These are phyloP conservation scores for Irpex sp. DNA, from an alignment of 1,284 basidiomycete genomes.

Conservation along the genomic window DNA sequence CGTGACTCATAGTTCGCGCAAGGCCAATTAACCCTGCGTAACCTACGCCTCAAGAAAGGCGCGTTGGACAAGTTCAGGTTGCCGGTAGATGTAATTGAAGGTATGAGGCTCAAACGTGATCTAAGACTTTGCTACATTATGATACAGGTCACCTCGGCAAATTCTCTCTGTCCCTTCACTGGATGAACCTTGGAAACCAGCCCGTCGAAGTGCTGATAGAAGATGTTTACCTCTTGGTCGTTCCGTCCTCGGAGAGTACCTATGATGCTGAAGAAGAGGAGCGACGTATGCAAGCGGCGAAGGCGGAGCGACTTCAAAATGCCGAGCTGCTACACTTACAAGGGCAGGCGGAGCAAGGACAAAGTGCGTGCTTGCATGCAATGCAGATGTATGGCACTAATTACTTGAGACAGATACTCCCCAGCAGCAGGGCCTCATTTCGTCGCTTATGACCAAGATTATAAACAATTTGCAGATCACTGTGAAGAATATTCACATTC, in stretches of 20 bases:
- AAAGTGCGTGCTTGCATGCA: conserved; percentile 32
- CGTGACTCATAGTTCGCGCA: conserved; percentile 6
- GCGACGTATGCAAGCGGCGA: conserved; percentile 76
- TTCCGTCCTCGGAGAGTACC: conserved; percentile 71
- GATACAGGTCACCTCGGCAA: conserved; percentile 87
- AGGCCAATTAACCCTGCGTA: conserved; percentile 84
- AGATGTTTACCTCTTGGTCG: conserved; percentile 94
- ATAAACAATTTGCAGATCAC: conserved; percentile 97
- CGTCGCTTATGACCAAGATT: conserved; percentile 87
- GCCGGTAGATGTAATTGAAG: conserved; percentile 95
- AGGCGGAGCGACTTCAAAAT: conserved; percentile 85
- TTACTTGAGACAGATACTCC: conserved; percentile 46
- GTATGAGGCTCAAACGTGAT: conserved; percentile 33
- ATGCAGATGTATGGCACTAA: conserved; percentile 4
- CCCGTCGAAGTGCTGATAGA: conserved; percentile 92
- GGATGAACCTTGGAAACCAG: conserved; percentile 91
- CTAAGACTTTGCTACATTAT: background rate
- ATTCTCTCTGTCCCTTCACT: conserved; percentile 91
- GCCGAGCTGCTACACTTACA: conserved; percentile 84
- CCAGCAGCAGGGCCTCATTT: conserved; percentile 78
- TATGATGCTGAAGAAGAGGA: conserved; percentile 88
- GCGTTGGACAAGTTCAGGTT: conserved; percentile 95
- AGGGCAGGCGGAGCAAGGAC: conserved; percentile 51
- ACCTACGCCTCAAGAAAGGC: conserved; percentile 88
- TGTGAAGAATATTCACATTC: conserved; percentile 91